Conservation (phyloP, 139 green algal species). For the Medakamo hakoo region DNA sequence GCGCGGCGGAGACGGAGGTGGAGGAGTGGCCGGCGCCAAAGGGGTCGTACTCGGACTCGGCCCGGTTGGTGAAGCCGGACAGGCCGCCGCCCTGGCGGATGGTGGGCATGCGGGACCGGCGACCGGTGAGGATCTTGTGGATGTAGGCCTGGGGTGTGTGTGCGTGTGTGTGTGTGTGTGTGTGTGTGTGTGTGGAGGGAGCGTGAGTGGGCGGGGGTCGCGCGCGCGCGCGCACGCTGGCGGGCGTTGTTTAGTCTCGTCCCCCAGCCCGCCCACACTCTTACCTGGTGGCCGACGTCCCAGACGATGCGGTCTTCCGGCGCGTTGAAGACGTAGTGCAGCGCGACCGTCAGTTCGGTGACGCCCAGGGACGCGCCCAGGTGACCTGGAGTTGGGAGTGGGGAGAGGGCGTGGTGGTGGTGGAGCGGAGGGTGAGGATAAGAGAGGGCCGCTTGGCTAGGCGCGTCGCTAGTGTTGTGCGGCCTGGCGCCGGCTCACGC, state of each 20-base stretch:
- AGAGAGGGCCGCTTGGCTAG: too few species aligned
- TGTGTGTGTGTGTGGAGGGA: too few species aligned
- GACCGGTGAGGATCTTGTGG: slow-evolving; percentile 97
- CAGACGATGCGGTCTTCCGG: slow-evolving; percentile 80
- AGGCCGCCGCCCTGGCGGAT: slow-evolving; percentile 84
- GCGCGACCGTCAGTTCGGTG: slow-evolving; percentile 90
- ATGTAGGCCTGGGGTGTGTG: slow-evolving; percentile 87
- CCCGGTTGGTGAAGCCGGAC: slow-evolving; percentile 90
- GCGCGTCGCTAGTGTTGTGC: too few species aligned
- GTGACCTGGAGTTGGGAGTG: slow-evolving; percentile 88
- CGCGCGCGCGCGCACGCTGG: too few species aligned
- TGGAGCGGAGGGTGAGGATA: neutral
- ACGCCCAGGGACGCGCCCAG: slow-evolving; percentile 87
- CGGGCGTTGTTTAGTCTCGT: slow-evolving; percentile 6
- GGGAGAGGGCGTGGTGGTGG: too few species aligned
- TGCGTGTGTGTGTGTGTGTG: too few species aligned
- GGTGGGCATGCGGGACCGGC: slow-evolving; percentile 70
- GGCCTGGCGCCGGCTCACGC: too few species aligned
- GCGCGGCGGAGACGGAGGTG: slow-evolving; percentile 83
- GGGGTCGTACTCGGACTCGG: slow-evolving; percentile 87
- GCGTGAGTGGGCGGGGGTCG: too few species aligned
- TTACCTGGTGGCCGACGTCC: slow-evolving; percentile 80
- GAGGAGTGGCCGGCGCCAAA: slow-evolving; percentile 95
- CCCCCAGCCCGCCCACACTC: neutral
- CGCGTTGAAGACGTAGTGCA: slow-evolving; percentile 96